Percentiles rank a stretch among this genome's conserved stretches.
Conservation (phyloP, 2,329 filamentous ascomycete species). For the Ophiostoma ulmi region DNA sequence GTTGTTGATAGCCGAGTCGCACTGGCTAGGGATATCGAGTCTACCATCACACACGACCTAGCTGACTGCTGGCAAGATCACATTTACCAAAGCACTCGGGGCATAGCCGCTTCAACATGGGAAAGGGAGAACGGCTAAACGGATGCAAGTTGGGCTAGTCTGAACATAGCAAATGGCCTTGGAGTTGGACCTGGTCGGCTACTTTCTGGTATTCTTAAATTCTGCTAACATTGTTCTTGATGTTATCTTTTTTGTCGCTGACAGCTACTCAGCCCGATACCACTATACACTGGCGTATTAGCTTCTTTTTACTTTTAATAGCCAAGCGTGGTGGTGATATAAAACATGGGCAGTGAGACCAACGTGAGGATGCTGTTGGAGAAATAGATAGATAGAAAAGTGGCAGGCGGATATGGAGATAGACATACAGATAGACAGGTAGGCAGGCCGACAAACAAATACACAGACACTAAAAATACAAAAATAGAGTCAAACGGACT, state of each 20-base stretch:
- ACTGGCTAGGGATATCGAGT: neutral
- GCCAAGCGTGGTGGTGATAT: neutral
- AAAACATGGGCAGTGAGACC: neutral
- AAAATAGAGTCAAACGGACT: no score
- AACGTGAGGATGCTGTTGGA: neutral
- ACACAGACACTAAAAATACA: neutral
- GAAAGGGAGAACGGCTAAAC: neutral
- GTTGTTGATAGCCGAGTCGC: neutral
- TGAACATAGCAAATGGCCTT: no score
- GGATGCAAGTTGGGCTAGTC: neutral
- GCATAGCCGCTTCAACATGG: neutral
- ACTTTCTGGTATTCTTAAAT: neutral
- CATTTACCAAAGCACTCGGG: no score
- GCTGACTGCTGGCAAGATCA: no score
- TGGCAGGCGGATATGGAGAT: no score
- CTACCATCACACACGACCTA: neutral
- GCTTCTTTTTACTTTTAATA: conserved; percentile 5
- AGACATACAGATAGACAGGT: no score
- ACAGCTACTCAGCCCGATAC: neutral
- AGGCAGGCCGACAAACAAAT: no score
- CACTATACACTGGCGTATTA: neutral
- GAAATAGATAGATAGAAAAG: no score
- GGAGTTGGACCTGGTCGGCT: no score
- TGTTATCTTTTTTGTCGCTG: neutral
- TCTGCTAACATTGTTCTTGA: neutral